phyloP scores from a whole-genome alignment of 257 asterid species.

The Vinca minor region DNA sequence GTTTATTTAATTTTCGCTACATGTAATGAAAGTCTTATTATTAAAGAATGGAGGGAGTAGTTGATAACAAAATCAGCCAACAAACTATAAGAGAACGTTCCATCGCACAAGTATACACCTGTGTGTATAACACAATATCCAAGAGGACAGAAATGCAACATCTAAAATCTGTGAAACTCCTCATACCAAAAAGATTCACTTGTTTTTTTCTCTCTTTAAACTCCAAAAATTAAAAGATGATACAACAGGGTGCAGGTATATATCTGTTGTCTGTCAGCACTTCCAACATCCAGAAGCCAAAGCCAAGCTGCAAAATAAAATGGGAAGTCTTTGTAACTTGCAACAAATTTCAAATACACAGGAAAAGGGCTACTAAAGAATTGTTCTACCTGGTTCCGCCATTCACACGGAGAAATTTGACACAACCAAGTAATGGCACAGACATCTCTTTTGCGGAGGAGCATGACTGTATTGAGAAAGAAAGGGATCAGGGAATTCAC shows the following conservation, averaged over 20 bases:
- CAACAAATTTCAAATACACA: not conserved
- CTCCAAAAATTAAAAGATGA: not conserved
- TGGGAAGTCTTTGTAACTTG: constrained; percentile 15
- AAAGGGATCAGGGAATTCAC: constrained; percentile 16
- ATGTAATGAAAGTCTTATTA: too few species aligned
- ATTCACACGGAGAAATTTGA: constrained; percentile 2
- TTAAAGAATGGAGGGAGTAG: too few species aligned
- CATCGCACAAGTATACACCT: too few species aligned
- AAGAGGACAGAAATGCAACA: not conserved
- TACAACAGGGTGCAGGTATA: not conserved
- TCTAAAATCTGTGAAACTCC: not conserved
- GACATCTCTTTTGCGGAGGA: constrained; percentile 6
- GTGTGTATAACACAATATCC: not conserved
- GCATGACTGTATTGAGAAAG: constrained; percentile 17
- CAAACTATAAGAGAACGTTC: not conserved
- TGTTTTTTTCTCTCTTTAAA: too few species aligned
- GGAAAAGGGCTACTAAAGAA: constrained; percentile 2
- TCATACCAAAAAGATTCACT: too few species aligned
- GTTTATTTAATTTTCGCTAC: too few species aligned
- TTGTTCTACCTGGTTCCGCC: constrained; percentile 19
- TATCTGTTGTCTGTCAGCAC: not conserved
- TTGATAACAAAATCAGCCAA: not conserved
- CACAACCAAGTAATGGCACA: constrained; percentile 8
- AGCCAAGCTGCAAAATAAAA: constrained; percentile 21
- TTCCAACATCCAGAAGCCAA: constrained; percentile 14